Evolutionary conservation across 306 rosid genomes (phyloP), one percentile per base, ranked within the genome.

Genomic region (Chamaecrista fasciculata): DNA sequence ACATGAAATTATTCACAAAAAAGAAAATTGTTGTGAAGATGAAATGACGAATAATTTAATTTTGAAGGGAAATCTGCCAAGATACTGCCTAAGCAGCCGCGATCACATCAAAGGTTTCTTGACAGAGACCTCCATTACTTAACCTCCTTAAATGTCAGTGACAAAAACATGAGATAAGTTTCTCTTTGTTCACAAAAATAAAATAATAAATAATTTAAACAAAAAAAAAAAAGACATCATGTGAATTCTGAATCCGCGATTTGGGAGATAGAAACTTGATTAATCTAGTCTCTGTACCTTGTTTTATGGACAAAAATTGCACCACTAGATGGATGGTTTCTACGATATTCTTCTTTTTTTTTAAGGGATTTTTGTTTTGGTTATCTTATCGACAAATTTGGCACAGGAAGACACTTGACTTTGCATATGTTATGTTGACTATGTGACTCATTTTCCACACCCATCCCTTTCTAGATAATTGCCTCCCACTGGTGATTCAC

Each of bases 401-500:
- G 25, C 18, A 47, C 33, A 60, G 52, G 48, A 44, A 19, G 2
- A 9, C 51, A 64, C 57, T 49, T 33, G 21, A 18, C 70, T 24
- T 39, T 33, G 70, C 56, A 64, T 19, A 57, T 11, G 55, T 34
- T 69, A 36, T 52, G 73, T 68, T 68, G 81, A 74, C 73, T 19
- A 64, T 56, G 34, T 39, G 63, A 49, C 72, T 16, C 53, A 40
- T 53, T 61, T 61, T 47, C 55, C 24, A 40, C 65, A 50, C 47
- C 61, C 62, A 24, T 62, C 55, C 43, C 72, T 49, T 72, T 64
- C 59, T 12, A 21, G 51, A 62, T 12, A 55, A 69, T 25, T 56
- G 46, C 79, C 34, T 33, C 50, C 66, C 69, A 39, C 74, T 69
- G 52, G 66, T 33, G 74, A 78, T 23, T 73, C 80, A 76, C 60